Evolutionary conservation across 352 stramenopile species (phyloP), one percentile per base, ranked within the genome.

Genomic region (Globisporangium spinosum): DNA sequence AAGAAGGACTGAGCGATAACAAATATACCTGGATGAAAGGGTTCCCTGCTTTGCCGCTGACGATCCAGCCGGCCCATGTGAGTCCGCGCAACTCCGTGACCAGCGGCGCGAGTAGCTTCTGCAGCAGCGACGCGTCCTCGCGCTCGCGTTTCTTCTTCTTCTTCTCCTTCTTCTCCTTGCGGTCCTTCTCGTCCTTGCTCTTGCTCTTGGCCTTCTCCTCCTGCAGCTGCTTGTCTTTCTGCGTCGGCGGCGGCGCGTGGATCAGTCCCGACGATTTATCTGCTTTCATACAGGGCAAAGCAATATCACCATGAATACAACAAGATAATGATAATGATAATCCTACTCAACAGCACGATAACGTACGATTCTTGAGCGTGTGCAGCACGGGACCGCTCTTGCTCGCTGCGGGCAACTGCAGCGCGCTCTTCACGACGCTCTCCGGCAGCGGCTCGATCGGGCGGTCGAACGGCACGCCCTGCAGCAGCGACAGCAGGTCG

Each of bases 81-180:
- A 92, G 76, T 15, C 65, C 77, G 2, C 83, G 82, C 45, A 94
- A 68, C 64, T 94, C 85, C 0, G 77, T 63, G 17, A 91, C 79
- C 10, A 93, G 68, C 12, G 83, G 85, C 15, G 83, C 85, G 51
- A 94, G 69, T 63, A 94, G 75, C n/a, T 85, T 89, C 62, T 94
- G 85, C 58, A 94, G 74, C 56, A 85, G 65, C 7, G 76, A 67
- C 8, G 85, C 82, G 58, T 93, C 85, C 55, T 94, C 87, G 22
- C 77, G 72, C 70, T 94, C 85, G 68, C 87, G 80, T 57, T 94
- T 94, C 57, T 89, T 83, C 66, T 87, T 88, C 67, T 94, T 94
- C 64, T 92, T 90, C 15, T 93, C 83, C 61, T 93, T 93, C 74
- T 92, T 93, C 59, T 94, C 85, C 63, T 83, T 85, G 32, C 82